Evolutionary conservation across 139 green algal genomes (phyloP), one percentile per base, ranked within the genome.

Genomic region (Micractinium sp.): DNA sequence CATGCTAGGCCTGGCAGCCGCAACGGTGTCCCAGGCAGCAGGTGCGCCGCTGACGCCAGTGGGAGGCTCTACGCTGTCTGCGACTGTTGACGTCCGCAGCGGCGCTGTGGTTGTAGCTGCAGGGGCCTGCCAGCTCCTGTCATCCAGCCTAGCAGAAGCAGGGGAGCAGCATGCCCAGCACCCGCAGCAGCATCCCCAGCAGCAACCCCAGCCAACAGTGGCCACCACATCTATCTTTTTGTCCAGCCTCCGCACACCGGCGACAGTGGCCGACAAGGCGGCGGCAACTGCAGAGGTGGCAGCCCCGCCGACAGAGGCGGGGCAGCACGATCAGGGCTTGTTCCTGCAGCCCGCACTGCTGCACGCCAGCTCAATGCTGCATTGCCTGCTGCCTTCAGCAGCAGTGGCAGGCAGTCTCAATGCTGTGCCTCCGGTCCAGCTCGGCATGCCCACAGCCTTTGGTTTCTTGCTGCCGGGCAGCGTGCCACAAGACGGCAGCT

Each of bases 321-420:
- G 41, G 31, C 78, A 84, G 41, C 78, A 84, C 0, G 29, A 29
- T 27, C 41, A 29, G 12, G 78, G 41, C 5, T 29, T 84, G 14
- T 84, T 84, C 18, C 27, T 39, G 78, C 78, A 84, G 78, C 78
- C 78, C 18, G 47, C 78, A 2, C 41, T 84, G 78, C 78, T 84
- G 12, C 78, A 84, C 29, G 29, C 78, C 41, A 63, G 78, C 41
- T 14, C 78, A 84, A 56, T 56, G 53, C 27, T 87, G 27, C 73
- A 31, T 1, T 38, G 39, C 38, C 39, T 87, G 23, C 60, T 27
- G 20, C n/a, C 63, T 31, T 71, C 63, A 71, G 63, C 18, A 25
- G 63, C 23, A 18, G 74, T 35, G n/a, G 15, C 74, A 80, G 74
- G 25, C 15, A 29, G 23, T 22, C 0, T 18, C 16, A 13, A 25